Conservation (phyloP, 495 filamentous ascomycete genomes). For the Podospora pseudoanserina region DNA sequence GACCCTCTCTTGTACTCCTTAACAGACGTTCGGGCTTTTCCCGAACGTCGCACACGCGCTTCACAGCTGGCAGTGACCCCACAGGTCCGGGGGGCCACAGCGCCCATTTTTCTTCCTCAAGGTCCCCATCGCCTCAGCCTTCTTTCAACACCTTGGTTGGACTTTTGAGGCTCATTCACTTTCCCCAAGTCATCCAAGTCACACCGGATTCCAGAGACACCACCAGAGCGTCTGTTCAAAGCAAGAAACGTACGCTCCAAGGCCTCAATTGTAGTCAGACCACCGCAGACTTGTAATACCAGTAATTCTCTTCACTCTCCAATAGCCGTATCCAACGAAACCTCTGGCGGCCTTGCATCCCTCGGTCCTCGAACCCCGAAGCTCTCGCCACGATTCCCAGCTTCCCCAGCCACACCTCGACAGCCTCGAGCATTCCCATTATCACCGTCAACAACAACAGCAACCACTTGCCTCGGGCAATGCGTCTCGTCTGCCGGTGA, state of each 20-base stretch:
- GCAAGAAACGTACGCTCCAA: neutral
- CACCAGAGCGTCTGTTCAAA: neutral
- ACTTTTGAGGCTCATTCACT: conserved; percentile 10
- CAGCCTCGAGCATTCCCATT: conserved; percentile 30
- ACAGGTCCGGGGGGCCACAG: conserved; percentile 13
- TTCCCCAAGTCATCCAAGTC: conserved; percentile 3
- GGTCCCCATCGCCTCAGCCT: conserved; percentile 14
- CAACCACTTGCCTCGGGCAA: conserved; percentile 31
- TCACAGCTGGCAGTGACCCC: neutral
- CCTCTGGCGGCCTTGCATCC: neutral
- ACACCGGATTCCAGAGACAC: neutral
- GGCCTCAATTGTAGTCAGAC: neutral
- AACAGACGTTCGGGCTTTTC: conserved; percentile 9
- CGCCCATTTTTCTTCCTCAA: conserved; percentile 18
- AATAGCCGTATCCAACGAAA: neutral
- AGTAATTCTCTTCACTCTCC: neutral
- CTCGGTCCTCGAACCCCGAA: conserved; percentile 10
- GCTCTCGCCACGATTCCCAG: conserved; percentile 53
- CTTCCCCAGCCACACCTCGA: conserved; percentile 49
- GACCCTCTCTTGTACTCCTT: conserved; percentile 1
- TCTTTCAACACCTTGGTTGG: conserved; percentile 14
- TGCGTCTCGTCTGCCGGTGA: conserved; percentile 39
- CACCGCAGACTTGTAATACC: neutral
- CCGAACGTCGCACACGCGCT: conserved; percentile 13
- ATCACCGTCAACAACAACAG: conserved; percentile 7